These are phyloP conservation scores for Rhodofomes roseus DNA, from an alignment of 1,284 basidiomycete species.

Conservation along the genomic window DNA sequence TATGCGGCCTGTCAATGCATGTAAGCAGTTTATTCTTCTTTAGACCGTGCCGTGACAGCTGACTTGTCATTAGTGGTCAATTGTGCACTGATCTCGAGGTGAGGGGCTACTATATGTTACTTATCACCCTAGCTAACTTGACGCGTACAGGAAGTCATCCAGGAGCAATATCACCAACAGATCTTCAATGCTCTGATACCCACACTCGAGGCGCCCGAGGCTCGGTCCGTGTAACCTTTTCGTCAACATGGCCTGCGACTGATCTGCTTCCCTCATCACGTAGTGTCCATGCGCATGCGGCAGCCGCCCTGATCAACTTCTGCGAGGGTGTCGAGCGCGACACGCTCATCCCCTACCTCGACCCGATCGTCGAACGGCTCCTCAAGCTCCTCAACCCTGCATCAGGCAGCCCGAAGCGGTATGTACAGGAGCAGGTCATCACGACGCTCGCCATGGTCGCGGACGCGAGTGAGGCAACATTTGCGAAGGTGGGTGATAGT, in stretches of 20 bases:
- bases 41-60: slow-evolving; percentile 4
- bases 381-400: slow-evolving; percentile 58
- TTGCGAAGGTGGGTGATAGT: slow-evolving; percentile 59
- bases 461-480: slow-evolving; percentile 71
- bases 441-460: slow-evolving; percentile 84
- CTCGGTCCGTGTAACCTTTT: slow-evolving; percentile 44
- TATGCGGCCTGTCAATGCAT: slow-evolving; percentile 87
- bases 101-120: slow-evolving; percentile 10
- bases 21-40: slow-evolving; percentile 41
- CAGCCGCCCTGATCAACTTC: slow-evolving; percentile 85
- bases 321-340: slow-evolving; percentile 79
- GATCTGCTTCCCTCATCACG: not conserved
- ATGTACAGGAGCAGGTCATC: slow-evolving; percentile 82
- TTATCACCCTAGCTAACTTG: not conserved
- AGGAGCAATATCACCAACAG: slow-evolving; percentile 62
- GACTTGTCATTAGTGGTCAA: slow-evolving; percentile 52
- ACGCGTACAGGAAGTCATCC: slow-evolving; percentile 62
- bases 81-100: slow-evolving; percentile 83
- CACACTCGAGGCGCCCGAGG: slow-evolving; percentile 71
- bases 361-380: slow-evolving; percentile 70
- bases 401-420: slow-evolving; percentile 40
- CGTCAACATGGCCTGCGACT: not conserved
- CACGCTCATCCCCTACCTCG: slow-evolving; percentile 70
- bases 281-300: slow-evolving; percentile 82
- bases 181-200: slow-evolving; percentile 70